A percentile compares a stretch with the other conserved stretches of the same genome.
Evolutionary conservation across 2,329 filamentous ascomycete genomes (phyloP).

Genomic region (Aspergillus bombycis): DNA sequence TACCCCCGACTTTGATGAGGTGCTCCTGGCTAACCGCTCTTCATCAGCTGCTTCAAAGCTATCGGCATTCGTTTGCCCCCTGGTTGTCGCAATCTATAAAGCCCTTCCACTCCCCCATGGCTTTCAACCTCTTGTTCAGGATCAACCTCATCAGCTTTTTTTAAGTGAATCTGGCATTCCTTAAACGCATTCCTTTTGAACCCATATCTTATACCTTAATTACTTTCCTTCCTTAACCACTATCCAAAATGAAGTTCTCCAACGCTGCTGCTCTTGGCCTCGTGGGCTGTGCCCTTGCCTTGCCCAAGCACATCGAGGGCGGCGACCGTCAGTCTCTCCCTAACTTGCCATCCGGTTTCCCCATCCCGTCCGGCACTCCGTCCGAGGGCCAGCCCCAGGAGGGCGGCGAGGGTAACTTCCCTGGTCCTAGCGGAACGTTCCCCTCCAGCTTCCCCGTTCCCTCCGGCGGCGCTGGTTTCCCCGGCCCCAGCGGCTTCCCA

Average conservation of each 20-base stretch:
- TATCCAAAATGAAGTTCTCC: conserved; percentile 16
- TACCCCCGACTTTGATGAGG: not conserved
- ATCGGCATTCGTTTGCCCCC: not conserved
- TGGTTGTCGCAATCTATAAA: not conserved
- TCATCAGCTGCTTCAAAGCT: not conserved
- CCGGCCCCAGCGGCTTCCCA: not conserved
- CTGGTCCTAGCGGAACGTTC: not conserved
- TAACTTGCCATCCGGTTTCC: not conserved
- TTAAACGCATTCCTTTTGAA: conserved; percentile 2
- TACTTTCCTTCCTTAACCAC: not conserved
- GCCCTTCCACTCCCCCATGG: not conserved
- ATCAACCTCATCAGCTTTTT: conserved; percentile 1
- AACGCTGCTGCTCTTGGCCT: conserved; percentile 10
- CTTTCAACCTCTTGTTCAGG: not conserved
- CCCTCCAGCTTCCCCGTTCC: not conserved
- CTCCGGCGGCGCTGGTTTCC: not conserved
- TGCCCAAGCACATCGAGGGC: conserved; percentile 5
- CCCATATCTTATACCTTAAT: not conserved
- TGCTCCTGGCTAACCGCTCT: not conserved
- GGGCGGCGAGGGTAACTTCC: not conserved
- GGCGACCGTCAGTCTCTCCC: conserved; percentile 3
- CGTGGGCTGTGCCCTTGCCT: conserved; percentile 14
- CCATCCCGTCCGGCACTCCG: not conserved
- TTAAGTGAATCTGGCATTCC: conserved; percentile 2
- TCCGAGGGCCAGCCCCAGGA: not conserved